Conservation (phyloP, 2,329 filamentous ascomycete genomes). For the Alternaria atra region DNA sequence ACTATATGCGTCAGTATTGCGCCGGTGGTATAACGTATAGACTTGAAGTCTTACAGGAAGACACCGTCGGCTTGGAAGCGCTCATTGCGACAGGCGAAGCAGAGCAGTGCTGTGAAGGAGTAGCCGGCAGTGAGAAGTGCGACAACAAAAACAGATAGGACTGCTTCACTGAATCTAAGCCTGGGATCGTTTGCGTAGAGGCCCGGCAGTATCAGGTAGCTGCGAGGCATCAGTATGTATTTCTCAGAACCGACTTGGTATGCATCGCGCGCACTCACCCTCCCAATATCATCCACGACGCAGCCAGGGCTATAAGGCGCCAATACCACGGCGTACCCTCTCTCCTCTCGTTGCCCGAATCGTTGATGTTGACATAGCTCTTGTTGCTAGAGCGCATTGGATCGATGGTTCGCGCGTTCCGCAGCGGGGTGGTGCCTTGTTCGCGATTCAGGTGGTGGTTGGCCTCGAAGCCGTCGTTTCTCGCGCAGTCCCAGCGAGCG, state of each 20-base stretch:
- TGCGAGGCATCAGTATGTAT: slow-evolving; percentile 34
- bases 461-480: slow-evolving; percentile 14
- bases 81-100: slow-evolving; percentile 57
- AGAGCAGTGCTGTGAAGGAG: slow-evolving; percentile 58
- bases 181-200: slow-evolving; percentile 54
- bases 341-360: slow-evolving; percentile 27
- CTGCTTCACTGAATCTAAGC: slow-evolving; percentile 52
- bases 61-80: slow-evolving; percentile 59
- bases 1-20: slow-evolving; percentile 33
- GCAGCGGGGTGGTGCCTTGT: slow-evolving; percentile 24
- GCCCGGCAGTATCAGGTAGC: slow-evolving; percentile 60
- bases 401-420: slow-evolving; percentile 29
- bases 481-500: slow-evolving; percentile 21
- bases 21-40: background rate
- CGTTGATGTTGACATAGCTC: slow-evolving; percentile 42
- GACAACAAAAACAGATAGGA: slow-evolving; percentile 57
- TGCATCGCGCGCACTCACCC: slow-evolving; percentile 48
- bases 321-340: slow-evolving; percentile 57
- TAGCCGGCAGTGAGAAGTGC: slow-evolving; percentile 59
- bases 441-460: slow-evolving; percentile 35
- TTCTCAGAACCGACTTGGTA: background rate
- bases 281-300: slow-evolving; percentile 59
- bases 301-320: slow-evolving; percentile 54
- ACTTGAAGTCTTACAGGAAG: slow-evolving; percentile 51
- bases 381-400: slow-evolving; percentile 44